phyloP scores from a whole-genome alignment of 2,329 filamentous ascomycete genomes.

The Aspergillus sp. region DNA sequence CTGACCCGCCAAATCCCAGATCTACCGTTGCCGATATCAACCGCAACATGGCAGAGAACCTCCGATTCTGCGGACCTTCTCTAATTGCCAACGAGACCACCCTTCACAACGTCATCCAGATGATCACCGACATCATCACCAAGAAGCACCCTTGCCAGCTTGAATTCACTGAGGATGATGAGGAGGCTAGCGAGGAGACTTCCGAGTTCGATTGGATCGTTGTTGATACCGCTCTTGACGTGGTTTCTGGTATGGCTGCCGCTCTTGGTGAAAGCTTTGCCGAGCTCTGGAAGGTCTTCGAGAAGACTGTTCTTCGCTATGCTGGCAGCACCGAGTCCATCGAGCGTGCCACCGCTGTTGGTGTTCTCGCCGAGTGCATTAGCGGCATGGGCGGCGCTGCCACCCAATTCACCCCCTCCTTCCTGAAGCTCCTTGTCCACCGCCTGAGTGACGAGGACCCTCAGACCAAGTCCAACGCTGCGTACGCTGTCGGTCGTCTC shows the following conservation, averaged over 20 bases:
- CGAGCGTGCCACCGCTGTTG: conserved; percentile 86
- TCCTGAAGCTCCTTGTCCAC: conserved; percentile 80
- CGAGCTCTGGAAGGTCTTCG: conserved; percentile 93
- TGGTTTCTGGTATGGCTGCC: conserved; percentile 78
- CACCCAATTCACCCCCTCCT: conserved; percentile 72
- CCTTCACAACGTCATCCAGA: conserved; percentile 73
- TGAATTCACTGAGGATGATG: conserved; percentile 78
- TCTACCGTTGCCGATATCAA: conserved; percentile 92
- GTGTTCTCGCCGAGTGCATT: conserved; percentile 87
- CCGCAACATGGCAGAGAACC: conserved; percentile 83
- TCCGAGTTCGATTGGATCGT: conserved; percentile 98
- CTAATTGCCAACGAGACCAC: conserved; percentile 73
- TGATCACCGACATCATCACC: conserved; percentile 76
- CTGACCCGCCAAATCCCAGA: conserved; percentile 56
- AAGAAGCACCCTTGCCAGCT: conserved; percentile 92
- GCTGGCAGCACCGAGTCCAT: conserved; percentile 80
- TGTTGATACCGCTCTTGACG: conserved; percentile 90
- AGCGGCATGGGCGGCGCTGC: conserved; percentile 80
- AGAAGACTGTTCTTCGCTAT: conserved; percentile 87
- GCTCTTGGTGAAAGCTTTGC: conserved; percentile 79
- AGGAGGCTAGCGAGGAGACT: conserved; percentile 71
- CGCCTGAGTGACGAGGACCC: conserved; percentile 85
- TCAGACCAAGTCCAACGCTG: conserved; percentile 92
- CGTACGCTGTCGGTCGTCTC: conserved; percentile 84
- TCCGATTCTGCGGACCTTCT: conserved; percentile 87